phyloP scores from a whole-genome alignment of 2,329 filamentous ascomycete species.

The Cryphonectria radicalis region DNA sequence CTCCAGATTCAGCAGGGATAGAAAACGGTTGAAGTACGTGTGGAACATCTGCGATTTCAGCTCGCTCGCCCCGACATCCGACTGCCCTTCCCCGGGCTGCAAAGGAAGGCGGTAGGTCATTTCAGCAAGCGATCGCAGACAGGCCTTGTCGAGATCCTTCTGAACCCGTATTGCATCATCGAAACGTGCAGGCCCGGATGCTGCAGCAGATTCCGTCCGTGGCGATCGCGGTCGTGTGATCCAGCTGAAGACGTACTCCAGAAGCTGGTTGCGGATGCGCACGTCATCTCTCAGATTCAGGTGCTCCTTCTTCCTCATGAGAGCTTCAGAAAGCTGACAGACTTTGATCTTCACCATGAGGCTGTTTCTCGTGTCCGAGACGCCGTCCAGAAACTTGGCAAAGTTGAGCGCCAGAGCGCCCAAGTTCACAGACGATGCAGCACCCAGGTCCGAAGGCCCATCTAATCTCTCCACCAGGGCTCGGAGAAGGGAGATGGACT shows the following conservation, averaged over 20 bases:
- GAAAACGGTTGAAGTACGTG: slow-evolving; percentile 71
- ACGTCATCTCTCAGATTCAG: slow-evolving; percentile 71
- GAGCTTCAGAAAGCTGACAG: slow-evolving; percentile 68
- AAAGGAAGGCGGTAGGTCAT: slow-evolving; percentile 69
- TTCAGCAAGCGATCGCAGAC: slow-evolving; percentile 66
- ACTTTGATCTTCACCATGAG: slow-evolving; percentile 71
- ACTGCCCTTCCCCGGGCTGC: slow-evolving; percentile 67
- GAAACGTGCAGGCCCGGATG: slow-evolving; percentile 46
- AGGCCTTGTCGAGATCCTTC: slow-evolving; percentile 68
- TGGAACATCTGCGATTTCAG: slow-evolving; percentile 74
- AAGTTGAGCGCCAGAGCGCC: slow-evolving; percentile 68
- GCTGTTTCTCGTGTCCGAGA: slow-evolving; percentile 58
- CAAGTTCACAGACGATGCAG: slow-evolving; percentile 66
- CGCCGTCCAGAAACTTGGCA: slow-evolving; percentile 66
- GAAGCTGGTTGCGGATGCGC: slow-evolving; percentile 68
- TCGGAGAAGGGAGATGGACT: slow-evolving; percentile 66
- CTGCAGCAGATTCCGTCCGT: slow-evolving; percentile 45
- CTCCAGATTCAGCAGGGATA: slow-evolving; percentile 67
- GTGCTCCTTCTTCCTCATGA: slow-evolving; percentile 69
- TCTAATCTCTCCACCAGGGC: slow-evolving; percentile 68
- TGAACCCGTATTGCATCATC: slow-evolving; percentile 65
- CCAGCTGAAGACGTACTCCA: slow-evolving; percentile 72
- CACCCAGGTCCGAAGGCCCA: slow-evolving; percentile 64
- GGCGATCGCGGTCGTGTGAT: slow-evolving; percentile 65
- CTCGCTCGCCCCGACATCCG: slow-evolving; percentile 68